Evolutionary conservation across 441 rosid species (phyloP).

Genomic region (Adansonia madagascariensis): DNA sequence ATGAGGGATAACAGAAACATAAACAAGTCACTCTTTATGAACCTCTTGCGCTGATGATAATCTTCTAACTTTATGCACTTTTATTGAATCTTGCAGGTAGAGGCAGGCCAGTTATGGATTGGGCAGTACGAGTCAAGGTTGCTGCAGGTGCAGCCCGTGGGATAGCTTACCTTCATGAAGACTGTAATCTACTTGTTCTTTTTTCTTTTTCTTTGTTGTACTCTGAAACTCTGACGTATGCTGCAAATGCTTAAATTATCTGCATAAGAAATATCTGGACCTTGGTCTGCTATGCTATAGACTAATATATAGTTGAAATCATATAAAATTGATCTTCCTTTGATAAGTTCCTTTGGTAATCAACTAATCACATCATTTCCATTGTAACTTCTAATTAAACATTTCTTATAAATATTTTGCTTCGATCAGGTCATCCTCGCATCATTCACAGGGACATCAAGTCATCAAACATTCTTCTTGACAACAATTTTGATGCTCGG

Average conservation of each 20-base stretch:
- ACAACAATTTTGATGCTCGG: constrained; percentile 81
- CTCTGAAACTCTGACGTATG: neutral
- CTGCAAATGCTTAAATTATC: neutral
- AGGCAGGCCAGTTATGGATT: constrained; percentile 72
- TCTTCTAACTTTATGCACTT: constrained; percentile 17
- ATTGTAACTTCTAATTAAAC: neutral
- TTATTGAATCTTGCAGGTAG: constrained; percentile 41
- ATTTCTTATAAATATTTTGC: constrained; percentile 22
- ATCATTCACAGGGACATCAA: constrained; percentile 95
- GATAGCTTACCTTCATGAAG: constrained; percentile 93
- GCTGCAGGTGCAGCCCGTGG: constrained; percentile 98
- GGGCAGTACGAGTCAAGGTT: constrained; percentile 76
- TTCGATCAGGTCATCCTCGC: constrained; percentile 80
- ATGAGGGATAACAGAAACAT: neutral
- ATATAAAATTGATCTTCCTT: constrained; percentile 7
- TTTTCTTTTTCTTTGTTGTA: neutral
- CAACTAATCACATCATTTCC: neutral
- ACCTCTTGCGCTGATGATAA: neutral
- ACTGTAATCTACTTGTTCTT: constrained; percentile 60
- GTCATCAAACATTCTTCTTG: constrained; percentile 91
- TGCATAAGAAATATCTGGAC: neutral
- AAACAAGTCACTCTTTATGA: neutral
- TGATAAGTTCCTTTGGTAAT: neutral
- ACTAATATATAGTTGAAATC: constrained; percentile 21
- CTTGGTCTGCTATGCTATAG: neutral